Evolutionary conservation across 2,329 filamentous ascomycete genomes (phyloP), one percentile per base, ranked within the genome.

Genomic region (Cadophora luteo-olivacea): DNA sequence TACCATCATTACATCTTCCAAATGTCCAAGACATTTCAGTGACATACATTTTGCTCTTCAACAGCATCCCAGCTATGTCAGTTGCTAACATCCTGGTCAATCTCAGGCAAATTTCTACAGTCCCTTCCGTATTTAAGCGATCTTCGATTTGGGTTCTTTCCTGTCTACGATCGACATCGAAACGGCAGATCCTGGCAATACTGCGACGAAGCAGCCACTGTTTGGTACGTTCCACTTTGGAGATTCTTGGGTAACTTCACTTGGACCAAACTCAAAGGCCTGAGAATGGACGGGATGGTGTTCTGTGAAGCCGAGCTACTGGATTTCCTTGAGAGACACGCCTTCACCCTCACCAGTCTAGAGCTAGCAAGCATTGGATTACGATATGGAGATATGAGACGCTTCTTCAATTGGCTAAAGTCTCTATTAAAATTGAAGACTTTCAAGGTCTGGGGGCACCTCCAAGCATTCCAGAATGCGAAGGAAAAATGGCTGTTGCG

Each of bases 261-360:
- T 22, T 66, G 58, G 63, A 24, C 16, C 5, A 16, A 60, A 12
- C 38, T 69, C 7, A 14, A 55, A 25, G 24, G 12, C 22, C 52
- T 69, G 3, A 60, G 60, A 9, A 25, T 69, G 4, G 67, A 66
- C 19, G 67, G 57, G 2, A 61, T 66, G 22, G 24, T 66, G 2
- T n/a, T 69, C 6, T 69, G 51, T 14, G 64, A 66, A 58, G 38
- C 16, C 0, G 52, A 54, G 0, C 41, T 66, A 2, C 8, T 45
- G 3, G 51, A 69, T n/a, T 29, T 69, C 24, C 11, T 62, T 6
- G 29, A 19, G 11, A 51, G 55, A 9, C 60, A 66, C 54, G 51
- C 41, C 19, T 24, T 11, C 16, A 63, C 38, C 12, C 32, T 69
- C 1, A 32, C 19, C 22, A 32, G 3, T 11, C 32, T 66, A 3